These are phyloP conservation scores for Botryotinia globosa DNA, from an alignment of 2,329 filamentous ascomycete genomes.

Conservation along the genomic window DNA sequence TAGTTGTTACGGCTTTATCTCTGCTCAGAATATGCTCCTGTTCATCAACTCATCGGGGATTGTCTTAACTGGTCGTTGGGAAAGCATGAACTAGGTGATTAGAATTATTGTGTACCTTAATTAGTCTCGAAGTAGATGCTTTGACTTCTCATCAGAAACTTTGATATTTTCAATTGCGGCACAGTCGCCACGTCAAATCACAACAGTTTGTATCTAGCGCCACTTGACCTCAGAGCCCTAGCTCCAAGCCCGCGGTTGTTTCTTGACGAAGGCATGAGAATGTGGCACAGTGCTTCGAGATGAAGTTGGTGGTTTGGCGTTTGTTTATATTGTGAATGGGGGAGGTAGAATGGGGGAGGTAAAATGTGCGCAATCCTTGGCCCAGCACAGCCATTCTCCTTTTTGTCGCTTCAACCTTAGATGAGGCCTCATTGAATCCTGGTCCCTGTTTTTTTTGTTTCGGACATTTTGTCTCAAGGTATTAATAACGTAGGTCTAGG, in stretches of 20 bases:
- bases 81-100: background rate
- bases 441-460: fast-evolving
- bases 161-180: background rate
- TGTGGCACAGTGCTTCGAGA: background rate
- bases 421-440: background rate
- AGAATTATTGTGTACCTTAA: background rate
- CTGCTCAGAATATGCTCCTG: background rate
- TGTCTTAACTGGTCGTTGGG: no score
- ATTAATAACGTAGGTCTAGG: no score
- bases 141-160: fast-evolving
- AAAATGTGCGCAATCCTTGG: no score
- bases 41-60: fast-evolving
- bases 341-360: no score
- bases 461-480: background rate
- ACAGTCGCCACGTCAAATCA: background rate
- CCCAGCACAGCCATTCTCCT: background rate
- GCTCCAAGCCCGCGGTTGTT: background rate
- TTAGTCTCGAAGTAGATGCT: background rate
- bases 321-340: no score
- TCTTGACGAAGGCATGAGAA: background rate
- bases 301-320: no score
- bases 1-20: background rate
- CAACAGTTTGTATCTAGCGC: background rate
- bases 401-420: background rate
- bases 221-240: fast-evolving